Base-by-base conservation (phyloP, 129 eudicot genomes). In the Flaveria bidentis region DNA sequence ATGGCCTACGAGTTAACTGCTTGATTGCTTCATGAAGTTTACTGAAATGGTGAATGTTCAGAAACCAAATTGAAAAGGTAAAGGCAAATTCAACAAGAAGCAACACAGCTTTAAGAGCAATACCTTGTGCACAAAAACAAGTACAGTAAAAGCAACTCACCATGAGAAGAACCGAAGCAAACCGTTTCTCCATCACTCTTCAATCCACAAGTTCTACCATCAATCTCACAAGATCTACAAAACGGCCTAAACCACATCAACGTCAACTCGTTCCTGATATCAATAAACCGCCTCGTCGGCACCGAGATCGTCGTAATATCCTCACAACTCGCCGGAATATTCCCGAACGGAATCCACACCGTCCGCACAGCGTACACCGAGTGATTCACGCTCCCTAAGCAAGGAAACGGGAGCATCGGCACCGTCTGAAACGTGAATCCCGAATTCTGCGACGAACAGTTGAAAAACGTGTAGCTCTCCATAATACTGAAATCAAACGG, bases 121-220 rank as follows among this genome's bases (percentile, higher is more conserved):
- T 78, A 78, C 53, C 8, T 60, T 63, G 41, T 30, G 82, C 82
- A 71, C 60, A 47, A 36, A 28, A 78, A 71, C 77, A 64, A 64
- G 69, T 64, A 64, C 53, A 72, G 15, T 68, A 2, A 67, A 52
- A 65, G 52, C 13, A 78, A 45, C 75, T 73, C 47, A 80, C 84
- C 84, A 44, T 57, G 57, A 0, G 79, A 64, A 73, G 78, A 72
- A 79, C 84, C 75, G 13, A 64, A 53, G 49, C 84, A 80, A 80
- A 56, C 79, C 30, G 79, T 80, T 15, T 80, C 79, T 66, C 80
- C 84, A 67, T 56, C 82, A 11, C 47, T 64, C 80, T 74, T 74
- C 46, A 80, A 80, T 67, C 92, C 91, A 85, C 98, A 93, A 72
- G 74, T 50, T 28, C 86, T 81, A 18, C 94, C 94, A 62, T 53